phyloP scores from a whole-genome alignment of 768 basidiomycete genomes.

The Gloeophyllum trabeum region DNA sequence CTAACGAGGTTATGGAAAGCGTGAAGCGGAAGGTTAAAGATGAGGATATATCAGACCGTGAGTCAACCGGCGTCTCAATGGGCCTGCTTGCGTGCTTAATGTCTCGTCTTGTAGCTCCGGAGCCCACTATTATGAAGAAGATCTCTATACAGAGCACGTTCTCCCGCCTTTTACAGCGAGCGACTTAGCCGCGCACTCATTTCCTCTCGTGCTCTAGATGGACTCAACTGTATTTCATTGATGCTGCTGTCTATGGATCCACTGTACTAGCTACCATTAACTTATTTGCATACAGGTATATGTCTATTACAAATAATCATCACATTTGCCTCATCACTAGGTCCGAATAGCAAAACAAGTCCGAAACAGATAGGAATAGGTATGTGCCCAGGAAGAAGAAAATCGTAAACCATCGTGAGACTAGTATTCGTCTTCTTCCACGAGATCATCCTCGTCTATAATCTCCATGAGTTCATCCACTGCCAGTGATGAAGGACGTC shows the following conservation, averaged over 20 bases:
- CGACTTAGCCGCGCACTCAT: neutral
- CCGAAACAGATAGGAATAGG: too few relatives aligned
- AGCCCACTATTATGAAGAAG: slow-evolving; percentile 89
- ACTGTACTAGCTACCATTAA: slow-evolving; percentile 6
- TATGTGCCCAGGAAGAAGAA: too few relatives aligned
- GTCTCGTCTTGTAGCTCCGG: slow-evolving; percentile 37
- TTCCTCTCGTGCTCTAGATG: neutral
- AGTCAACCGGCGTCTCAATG: slow-evolving; percentile 19
- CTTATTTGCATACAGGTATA: neutral
- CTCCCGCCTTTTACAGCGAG: slow-evolving; percentile 56
- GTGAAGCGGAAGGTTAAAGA: slow-evolving; percentile 89
- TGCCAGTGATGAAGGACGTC: too few relatives aligned
- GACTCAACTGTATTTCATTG: slow-evolving; percentile 3
- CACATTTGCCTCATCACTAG: too few relatives aligned
- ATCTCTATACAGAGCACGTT: slow-evolving; percentile 66
- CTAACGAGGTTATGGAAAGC: slow-evolving; percentile 88
- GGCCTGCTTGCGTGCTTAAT: slow-evolving; percentile 7
- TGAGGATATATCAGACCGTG: slow-evolving; percentile 73
- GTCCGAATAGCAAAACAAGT: too few relatives aligned
- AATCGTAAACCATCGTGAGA: too few relatives aligned
- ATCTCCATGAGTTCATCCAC: too few relatives aligned
- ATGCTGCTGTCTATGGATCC: slow-evolving; percentile 2
- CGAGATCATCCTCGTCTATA: too few relatives aligned
- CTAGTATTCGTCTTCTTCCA: too few relatives aligned
- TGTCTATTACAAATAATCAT: too few relatives aligned